Conservation (phyloP, 2,329 filamentous ascomycete species). For the Fusarium ramigenum region DNA sequence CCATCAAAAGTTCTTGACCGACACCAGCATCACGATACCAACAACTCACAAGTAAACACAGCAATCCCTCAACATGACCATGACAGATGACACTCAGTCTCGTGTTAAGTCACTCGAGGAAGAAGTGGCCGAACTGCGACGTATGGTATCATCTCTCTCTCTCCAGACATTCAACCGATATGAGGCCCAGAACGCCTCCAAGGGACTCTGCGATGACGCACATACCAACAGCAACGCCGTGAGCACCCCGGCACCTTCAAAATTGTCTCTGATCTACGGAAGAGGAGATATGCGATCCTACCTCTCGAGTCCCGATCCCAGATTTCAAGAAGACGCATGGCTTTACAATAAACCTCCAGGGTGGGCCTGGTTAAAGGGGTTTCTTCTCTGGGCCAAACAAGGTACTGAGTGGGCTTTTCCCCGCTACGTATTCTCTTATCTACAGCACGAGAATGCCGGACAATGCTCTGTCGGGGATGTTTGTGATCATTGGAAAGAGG, state of each 20-base stretch:
- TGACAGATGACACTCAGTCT: neutral
- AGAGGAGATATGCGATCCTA: neutral
- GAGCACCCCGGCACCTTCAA: neutral
- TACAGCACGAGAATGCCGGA: neutral
- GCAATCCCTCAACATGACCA: neutral
- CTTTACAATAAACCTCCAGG: neutral
- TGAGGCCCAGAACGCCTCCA: no score
- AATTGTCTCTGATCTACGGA: neutral
- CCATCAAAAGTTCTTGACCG: rapidly evolving
- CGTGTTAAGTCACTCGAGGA: neutral
- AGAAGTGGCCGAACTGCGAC: neutral
- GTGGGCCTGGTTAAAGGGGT: neutral
- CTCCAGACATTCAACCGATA: neutral
- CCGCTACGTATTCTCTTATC: neutral
- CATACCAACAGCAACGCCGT: neutral
- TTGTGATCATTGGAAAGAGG: neutral
- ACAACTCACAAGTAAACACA: neutral
- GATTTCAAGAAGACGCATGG: neutral
- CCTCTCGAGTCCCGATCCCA: neutral
- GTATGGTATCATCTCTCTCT: neutral
- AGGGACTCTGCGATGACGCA: no score
- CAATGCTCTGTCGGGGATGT: neutral
- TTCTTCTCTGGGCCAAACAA: neutral
- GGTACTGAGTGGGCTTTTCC: neutral
- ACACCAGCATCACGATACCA: neutral